Percentiles rank a stretch among this genome's conserved stretches.
phyloP scores from a whole-genome alignment of 345 rosid genomes.

The Anastatica hierochuntica region DNA sequence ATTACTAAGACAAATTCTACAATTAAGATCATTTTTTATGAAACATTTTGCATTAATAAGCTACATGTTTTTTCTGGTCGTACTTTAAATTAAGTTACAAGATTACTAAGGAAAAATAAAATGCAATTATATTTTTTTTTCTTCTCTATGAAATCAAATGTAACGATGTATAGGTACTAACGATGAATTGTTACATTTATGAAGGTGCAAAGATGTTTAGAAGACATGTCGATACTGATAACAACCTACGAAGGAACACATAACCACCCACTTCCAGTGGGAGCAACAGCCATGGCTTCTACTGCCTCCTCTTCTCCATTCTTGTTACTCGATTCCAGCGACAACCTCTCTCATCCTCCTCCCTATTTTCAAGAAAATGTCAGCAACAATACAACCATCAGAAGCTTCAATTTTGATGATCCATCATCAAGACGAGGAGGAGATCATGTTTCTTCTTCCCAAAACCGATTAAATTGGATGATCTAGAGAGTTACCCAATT shows the following conservation, averaged over 20 bases:
- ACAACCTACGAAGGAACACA: constrained; percentile 30
- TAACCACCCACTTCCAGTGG: constrained; percentile 37
- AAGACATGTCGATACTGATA: not conserved
- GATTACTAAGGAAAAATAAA: no score
- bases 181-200: no score
- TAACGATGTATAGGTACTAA: no score
- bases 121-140: no score
- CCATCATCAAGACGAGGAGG: constrained; percentile 19
- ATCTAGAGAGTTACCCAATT: no score
- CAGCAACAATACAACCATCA: not conserved
- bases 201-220: not conserved
- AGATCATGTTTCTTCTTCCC: constrained; percentile 24
- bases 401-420: constrained; percentile 23
- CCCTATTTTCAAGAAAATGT: constrained; percentile 13
- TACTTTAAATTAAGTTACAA: no score
- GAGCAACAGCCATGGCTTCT: constrained; percentile 43
- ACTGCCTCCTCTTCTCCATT: constrained; percentile 29
- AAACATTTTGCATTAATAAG: no score
- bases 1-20: no score
- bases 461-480: constrained; percentile 21
- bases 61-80: no score
- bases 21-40: no score
- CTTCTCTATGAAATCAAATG: no score
- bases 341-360: constrained; percentile 15
- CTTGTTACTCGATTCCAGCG: constrained; percentile 27